phyloP scores from a whole-genome alignment of 2,329 filamentous ascomycete genomes.

The Stemphylium vesicarium region DNA sequence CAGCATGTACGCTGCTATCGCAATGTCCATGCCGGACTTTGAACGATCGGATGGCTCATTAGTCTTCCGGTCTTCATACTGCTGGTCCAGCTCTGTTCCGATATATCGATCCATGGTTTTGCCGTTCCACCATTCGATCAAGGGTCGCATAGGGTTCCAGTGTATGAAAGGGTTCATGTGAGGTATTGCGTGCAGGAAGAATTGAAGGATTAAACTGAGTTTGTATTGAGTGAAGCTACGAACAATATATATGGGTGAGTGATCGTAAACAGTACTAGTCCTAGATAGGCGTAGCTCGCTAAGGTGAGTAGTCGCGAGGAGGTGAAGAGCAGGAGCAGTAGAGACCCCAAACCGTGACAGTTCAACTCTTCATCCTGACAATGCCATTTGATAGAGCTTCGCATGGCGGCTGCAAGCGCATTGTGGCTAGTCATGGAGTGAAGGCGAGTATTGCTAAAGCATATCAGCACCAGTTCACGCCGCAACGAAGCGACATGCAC shows the following conservation, averaged over 20 bases:
- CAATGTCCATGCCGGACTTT: constrained; percentile 23
- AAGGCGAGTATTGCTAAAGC: constrained; percentile 4
- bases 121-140: constrained; percentile 20
- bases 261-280: no score
- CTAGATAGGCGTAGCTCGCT: no score
- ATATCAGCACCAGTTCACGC: not conserved
- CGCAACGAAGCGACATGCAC: not conserved
- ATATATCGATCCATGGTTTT: constrained; percentile 20
- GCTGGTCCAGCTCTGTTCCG: constrained; percentile 18
- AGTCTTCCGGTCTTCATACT: constrained; percentile 14
- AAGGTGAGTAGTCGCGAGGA: no score
- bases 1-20: constrained; percentile 16
- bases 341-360: no score
- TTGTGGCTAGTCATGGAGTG: constrained; percentile 23
- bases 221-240: no score
- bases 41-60: not conserved
- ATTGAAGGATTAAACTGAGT: no score
- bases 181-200: no score
- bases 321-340: no score
- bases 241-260: no score
- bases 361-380: constrained; percentile 11
- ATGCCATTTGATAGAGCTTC: constrained; percentile 12
- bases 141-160: constrained; percentile 9
- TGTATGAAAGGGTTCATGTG: constrained; percentile 18
- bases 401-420: constrained; percentile 11